phyloP scores from a whole-genome alignment of 257 asterid genomes.

The Parsonsia alboflavescens region DNA sequence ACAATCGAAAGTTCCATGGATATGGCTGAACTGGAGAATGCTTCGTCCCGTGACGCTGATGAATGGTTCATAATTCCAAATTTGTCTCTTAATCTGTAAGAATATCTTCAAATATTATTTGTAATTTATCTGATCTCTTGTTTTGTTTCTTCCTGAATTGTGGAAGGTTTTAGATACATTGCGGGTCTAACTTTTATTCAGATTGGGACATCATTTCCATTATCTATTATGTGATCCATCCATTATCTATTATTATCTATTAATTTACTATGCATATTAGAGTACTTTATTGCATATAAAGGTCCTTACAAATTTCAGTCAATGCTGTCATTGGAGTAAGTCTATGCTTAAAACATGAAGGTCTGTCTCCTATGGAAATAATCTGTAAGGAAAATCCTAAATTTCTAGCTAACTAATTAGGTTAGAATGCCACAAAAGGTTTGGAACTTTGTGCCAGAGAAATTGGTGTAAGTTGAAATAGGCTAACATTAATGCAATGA shows the following conservation, averaged over 20 bases:
- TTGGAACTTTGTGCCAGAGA: neutral
- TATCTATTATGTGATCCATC: neutral
- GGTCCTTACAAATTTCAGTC: neutral
- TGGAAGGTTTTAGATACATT: slow-evolving; percentile 13
- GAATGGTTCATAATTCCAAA: slow-evolving; percentile 72
- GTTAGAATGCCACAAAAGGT: neutral
- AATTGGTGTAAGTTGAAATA: neutral
- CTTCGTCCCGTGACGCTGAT: slow-evolving; percentile 78
- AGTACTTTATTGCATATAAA: neutral
- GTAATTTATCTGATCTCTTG: neutral
- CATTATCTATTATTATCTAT: neutral
- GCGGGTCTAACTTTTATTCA: neutral
- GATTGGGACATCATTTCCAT: neutral
- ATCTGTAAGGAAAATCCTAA: neutral
- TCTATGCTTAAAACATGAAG: neutral
- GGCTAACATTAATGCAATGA: neutral
- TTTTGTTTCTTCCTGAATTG: neutral
- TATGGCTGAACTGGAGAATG: slow-evolving; percentile 92
- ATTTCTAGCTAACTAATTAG: neutral
- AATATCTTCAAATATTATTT: slow-evolving; percentile 2
- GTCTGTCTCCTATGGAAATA: neutral
- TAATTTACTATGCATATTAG: neutral
- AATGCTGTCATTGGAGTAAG: neutral
- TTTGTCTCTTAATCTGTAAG: slow-evolving; percentile 71
- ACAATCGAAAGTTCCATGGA: slow-evolving; percentile 65